These are phyloP conservation scores for Viola pubescens DNA, from an alignment of 441 rosid species.

Conservation along the genomic window DNA sequence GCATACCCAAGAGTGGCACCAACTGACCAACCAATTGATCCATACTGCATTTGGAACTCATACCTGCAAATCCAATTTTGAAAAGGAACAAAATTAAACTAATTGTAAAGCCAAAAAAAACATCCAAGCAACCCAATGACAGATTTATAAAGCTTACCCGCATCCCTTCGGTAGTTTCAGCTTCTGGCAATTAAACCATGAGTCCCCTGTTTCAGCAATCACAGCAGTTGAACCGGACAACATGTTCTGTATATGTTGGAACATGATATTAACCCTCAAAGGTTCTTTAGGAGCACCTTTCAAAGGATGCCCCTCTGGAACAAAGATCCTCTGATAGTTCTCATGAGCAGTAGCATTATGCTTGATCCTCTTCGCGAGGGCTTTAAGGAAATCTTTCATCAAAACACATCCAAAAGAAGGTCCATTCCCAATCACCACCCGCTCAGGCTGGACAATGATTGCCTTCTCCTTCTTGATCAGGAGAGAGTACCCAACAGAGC, in stretches of 20 bases:
- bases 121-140: neutral
- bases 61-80: conserved; percentile 37
- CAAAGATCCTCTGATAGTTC: conserved; percentile 69
- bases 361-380: conserved; percentile 50
- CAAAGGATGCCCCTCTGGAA: conserved; percentile 64
- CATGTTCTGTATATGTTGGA: conserved; percentile 74
- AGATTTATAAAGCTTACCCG: conserved; percentile 36
- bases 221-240: conserved; percentile 67
- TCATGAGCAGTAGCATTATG: conserved; percentile 55
- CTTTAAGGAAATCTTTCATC: conserved; percentile 75
- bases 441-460: conserved; percentile 66
- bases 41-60: conserved; percentile 95
- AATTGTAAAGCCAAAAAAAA: neutral
- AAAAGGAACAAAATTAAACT: neutral
- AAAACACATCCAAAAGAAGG: conserved; percentile 80
- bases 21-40: conserved; percentile 91
- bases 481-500: conserved; percentile 89
- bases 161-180: conserved; percentile 77
- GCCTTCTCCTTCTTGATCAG: conserved; percentile 93
- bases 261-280: conserved; percentile 61
- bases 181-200: conserved; percentile 95
- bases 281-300: conserved; percentile 51
- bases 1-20: conserved; percentile 93
- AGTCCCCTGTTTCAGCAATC: conserved; percentile 92
- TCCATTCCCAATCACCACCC: conserved; percentile 66